A percentile compares a stretch with the other conserved stretches of the same genome.
These are phyloP conservation scores for Colletotrichum sp. DNA, from an alignment of 2,329 filamentous ascomycete species.

Conservation along the genomic window DNA sequence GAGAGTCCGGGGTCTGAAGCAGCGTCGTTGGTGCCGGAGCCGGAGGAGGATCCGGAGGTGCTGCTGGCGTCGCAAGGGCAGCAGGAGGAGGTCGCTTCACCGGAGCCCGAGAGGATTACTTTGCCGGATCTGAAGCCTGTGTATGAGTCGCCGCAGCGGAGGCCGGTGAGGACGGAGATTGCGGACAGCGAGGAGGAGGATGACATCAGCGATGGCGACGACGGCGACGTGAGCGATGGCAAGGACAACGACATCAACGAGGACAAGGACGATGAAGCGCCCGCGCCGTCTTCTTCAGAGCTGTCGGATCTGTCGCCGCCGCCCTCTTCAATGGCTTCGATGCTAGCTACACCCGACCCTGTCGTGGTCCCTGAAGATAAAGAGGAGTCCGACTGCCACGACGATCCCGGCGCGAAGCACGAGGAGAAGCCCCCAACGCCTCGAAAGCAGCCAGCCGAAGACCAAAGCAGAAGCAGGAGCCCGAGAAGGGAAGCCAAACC, in stretches of 20 bases:
- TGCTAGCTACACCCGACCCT: neutral
- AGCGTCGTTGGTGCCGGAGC: neutral
- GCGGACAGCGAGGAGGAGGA: slow-evolving; percentile 47
- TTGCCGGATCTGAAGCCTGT: slow-evolving; percentile 7
- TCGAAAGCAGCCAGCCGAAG: too few species aligned
- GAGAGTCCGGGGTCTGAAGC: neutral
- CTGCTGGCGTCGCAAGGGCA: neutral
- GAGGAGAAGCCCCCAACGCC: neutral
- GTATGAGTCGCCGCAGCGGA: neutral
- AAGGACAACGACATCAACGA: slow-evolving; percentile 33
- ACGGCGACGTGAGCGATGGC: slow-evolving; percentile 46
- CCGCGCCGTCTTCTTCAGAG: neutral
- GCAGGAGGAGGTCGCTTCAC: neutral
- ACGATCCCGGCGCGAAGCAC: neutral
- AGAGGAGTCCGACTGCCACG: neutral
- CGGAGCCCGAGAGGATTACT: neutral
- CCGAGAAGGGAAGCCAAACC: neutral
- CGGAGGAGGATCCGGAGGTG: neutral
- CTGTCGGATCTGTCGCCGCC: slow-evolving; percentile 20
- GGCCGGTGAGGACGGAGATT: slow-evolving; percentile 30
- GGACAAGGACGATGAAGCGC: neutral
- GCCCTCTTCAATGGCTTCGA: slow-evolving; percentile 2
- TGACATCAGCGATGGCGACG: slow-evolving; percentile 20
- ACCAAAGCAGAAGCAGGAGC: neutral
- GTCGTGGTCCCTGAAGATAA: neutral